These are phyloP conservation scores for Aspergillus luchuensis DNA, from an alignment of 2,329 filamentous ascomycete species.

Conservation along the genomic window DNA sequence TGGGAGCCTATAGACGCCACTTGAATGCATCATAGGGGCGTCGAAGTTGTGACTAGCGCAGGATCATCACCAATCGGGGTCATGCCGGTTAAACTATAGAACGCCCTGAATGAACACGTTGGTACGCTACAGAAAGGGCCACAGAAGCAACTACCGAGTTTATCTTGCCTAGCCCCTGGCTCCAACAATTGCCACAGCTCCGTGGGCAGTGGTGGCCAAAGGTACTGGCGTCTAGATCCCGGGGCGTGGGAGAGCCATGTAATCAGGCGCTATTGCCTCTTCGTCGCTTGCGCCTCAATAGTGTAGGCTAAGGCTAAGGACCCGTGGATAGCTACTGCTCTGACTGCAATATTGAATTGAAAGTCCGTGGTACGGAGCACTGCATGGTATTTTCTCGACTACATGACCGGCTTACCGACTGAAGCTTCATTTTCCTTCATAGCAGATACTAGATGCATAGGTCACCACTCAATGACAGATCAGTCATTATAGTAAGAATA, in stretches of 20 bases:
- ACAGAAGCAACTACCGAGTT: background rate
- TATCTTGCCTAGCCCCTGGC: background rate
- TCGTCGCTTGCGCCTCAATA: background rate
- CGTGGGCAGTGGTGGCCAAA: background rate
- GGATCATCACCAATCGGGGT: background rate
- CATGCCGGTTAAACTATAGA: background rate
- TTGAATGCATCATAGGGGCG: background rate
- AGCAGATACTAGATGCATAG: too few relatives aligned
- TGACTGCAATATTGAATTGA: background rate
- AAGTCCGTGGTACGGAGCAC: background rate
- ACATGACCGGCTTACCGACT: background rate
- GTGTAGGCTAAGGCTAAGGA: background rate
- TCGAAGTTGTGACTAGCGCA: background rate
- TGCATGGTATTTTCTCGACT: background rate
- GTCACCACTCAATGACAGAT: too few relatives aligned
- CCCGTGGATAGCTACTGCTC: background rate
- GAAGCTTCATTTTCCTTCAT: background rate
- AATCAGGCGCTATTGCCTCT: background rate
- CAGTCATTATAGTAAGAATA: too few relatives aligned
- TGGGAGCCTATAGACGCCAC: background rate
- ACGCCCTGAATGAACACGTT: background rate
- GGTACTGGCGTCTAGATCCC: background rate
- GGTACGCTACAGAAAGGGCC: background rate
- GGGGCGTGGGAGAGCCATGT: background rate
- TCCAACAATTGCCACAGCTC: background rate